Conservation (phyloP, 352 stramenopile species). For the Peronospora belbahrii region DNA sequence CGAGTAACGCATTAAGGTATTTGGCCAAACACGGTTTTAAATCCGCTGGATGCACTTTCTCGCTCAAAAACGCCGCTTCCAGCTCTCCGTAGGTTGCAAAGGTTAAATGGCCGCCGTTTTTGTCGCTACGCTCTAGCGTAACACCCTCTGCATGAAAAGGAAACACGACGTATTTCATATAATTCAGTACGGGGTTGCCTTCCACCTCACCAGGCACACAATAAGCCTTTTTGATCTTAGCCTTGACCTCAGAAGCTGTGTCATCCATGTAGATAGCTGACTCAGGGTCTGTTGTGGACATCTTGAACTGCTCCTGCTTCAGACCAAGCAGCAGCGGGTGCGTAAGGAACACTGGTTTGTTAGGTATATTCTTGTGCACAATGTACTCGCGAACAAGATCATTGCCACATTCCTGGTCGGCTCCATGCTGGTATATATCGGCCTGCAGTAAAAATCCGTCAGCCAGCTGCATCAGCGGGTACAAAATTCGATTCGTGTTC, state of each 20-base stretch:
- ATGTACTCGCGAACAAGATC: slow-evolving; percentile 98
- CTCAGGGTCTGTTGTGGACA: slow-evolving; percentile 98
- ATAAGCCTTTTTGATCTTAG: slow-evolving; percentile 99
- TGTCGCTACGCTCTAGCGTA: slow-evolving; percentile 74
- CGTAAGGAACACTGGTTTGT: slow-evolving; percentile 89
- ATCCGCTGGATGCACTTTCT: slow-evolving; percentile 94
- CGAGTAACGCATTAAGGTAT: slow-evolving; percentile 91
- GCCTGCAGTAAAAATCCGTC: slow-evolving; percentile 98
- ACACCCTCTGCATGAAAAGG: slow-evolving; percentile 61
- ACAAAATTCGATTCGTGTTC: slow-evolving; percentile 92
- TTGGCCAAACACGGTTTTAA: slow-evolving; percentile 91
- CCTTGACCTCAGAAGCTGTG: slow-evolving; percentile 89
- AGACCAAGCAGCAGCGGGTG: slow-evolving; percentile 97
- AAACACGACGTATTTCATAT: slow-evolving; percentile 95
- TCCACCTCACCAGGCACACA: slow-evolving; percentile 87
- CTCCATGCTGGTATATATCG: slow-evolving; percentile 97
- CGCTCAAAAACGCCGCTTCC: slow-evolving; percentile 85
- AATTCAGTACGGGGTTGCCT: slow-evolving; percentile 93
- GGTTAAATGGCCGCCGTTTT: slow-evolving; percentile 73
- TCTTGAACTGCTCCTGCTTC: slow-evolving; percentile 99
- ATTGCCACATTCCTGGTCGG: slow-evolving; percentile 93
- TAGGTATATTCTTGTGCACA: slow-evolving; percentile 66
- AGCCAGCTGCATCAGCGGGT: slow-evolving; percentile 97
- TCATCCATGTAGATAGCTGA: slow-evolving; percentile 98
- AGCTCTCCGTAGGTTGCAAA: slow-evolving; percentile 90